phyloP scores from a whole-genome alignment of 345 rosid species.

The Gynandropsis gynandra region DNA sequence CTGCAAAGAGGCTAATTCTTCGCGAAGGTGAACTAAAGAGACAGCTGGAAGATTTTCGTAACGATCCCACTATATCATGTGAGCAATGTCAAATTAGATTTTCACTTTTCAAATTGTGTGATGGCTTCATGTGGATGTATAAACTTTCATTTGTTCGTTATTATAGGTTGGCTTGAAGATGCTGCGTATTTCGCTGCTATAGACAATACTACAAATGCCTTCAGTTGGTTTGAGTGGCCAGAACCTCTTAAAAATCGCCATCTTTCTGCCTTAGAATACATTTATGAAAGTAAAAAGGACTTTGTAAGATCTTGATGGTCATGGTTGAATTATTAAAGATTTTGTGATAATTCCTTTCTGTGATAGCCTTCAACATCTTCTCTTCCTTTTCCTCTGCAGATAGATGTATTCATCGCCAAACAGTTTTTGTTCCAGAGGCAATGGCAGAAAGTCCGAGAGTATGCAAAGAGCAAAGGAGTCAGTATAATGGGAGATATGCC shows the following conservation, averaged over 20 bases:
- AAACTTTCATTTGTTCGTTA: constrained; percentile 7
- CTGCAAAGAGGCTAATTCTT: constrained; percentile 73
- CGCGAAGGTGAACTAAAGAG: constrained; percentile 52
- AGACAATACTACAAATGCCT: constrained; percentile 43
- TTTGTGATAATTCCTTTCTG: constrained; percentile 5
- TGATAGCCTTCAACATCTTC: constrained; percentile 14
- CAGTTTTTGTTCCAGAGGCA: constrained; percentile 94
- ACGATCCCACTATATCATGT: constrained; percentile 56
- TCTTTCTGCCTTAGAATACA: constrained; percentile 82
- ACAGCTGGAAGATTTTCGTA: constrained; percentile 52
- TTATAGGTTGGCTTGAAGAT: constrained; percentile 93
- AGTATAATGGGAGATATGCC: constrained; percentile 99
- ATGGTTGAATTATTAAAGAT: constrained; percentile 15
- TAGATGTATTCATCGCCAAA: constrained; percentile 74
- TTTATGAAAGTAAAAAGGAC: constrained; percentile 61
- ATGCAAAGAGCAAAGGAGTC: constrained; percentile 62
- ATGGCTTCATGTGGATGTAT: background rate
- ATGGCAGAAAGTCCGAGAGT: constrained; percentile 76
- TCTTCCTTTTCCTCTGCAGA: constrained; percentile 40
- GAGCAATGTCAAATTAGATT: constrained; percentile 24
- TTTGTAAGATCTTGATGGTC: constrained; percentile 50
- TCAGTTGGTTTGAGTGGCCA: constrained; percentile 91
- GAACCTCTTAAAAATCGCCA: constrained; percentile 69
- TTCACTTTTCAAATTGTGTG: background rate
- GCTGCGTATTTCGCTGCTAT: constrained; percentile 96